Conservation (phyloP, 176 grass and related monocot species). For the Raddia distichophylla region DNA sequence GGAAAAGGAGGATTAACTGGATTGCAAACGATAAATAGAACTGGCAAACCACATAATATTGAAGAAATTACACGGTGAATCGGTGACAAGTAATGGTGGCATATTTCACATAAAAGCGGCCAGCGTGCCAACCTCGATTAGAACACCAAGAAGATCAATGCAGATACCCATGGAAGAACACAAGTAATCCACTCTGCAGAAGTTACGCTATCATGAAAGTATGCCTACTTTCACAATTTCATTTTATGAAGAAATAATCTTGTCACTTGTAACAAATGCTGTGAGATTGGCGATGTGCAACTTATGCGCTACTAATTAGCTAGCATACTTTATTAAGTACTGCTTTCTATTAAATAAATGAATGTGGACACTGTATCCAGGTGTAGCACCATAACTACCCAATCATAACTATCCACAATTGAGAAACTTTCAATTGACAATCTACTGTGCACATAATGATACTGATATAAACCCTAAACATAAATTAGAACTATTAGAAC, state of each 20-base stretch:
- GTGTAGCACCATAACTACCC: background rate
- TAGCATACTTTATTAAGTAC: background rate
- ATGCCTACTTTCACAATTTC: background rate
- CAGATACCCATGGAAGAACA: background rate
- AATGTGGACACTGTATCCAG: background rate
- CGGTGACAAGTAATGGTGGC: background rate
- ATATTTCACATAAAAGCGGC: conserved; percentile 3
- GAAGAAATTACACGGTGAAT: conserved; percentile 14
- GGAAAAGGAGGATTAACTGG: conserved; percentile 29
- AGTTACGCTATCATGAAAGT: background rate
- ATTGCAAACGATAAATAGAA: conserved; percentile 25
- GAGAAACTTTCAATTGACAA: conserved; percentile 3
- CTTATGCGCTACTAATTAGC: background rate
- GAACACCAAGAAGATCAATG: conserved; percentile 16
- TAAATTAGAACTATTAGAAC: background rate
- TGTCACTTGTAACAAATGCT: background rate
- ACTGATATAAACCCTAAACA: background rate
- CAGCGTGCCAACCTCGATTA: background rate
- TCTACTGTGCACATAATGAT: background rate
- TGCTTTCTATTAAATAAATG: background rate
- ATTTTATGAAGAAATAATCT: conserved; percentile 8
- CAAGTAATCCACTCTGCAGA: background rate
- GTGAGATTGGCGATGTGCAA: background rate
- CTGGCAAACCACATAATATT: background rate
- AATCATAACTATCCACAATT: background rate